Base-by-base conservation (phyloP, 169 alveolate genomes). In the Plasmodium chabaudi region DNA sequence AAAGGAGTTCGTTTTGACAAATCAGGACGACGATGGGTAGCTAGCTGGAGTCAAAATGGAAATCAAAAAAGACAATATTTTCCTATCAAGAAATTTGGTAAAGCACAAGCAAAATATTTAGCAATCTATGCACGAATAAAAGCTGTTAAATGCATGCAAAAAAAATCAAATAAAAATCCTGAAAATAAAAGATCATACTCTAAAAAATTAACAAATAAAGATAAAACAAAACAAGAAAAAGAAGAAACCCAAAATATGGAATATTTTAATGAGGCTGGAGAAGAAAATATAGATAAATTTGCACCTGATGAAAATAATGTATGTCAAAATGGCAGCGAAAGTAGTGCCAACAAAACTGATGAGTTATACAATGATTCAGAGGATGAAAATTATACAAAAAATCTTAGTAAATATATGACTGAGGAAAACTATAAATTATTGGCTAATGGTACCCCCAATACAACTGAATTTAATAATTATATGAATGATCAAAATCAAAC, bases 11-110 rank as follows among this genome's bases (percentile, higher is more conserved):
- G 93, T 87, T 94, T 91, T 74, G 95, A 94, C 65, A 91, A 93
- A n/a, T 91, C 96, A 1, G 96, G 93, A 56, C 92, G 93, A 69
- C 73, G 96, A 51, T 94, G 96, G 96, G 93, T 94, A 56, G 96
- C 96, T 46, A 71, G 96, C 77, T 94, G 96, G 96, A 94, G 95
- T 9, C 94, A 93, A n/a, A 94, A 92, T 56, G 96, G 96, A 42
- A 94, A 94, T 84, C 93, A 94, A 23, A 94, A 94, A 27, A 92
- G 96, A 69, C 93, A 94, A 34, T 92, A 94, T 57, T 94, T 94
- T 49, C 93, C 96, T 15, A 91, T 94, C 9, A 94, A 94, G 44
- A 94, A 92, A 69, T 94, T 92, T 79, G 96, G 96, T 19, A 92
- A 89, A 51, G 88, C 92, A 27, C 95, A 94, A 72, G 96, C 96